Conservation (phyloP, 345 rosid genomes). For the Heritiera fomes region DNA sequence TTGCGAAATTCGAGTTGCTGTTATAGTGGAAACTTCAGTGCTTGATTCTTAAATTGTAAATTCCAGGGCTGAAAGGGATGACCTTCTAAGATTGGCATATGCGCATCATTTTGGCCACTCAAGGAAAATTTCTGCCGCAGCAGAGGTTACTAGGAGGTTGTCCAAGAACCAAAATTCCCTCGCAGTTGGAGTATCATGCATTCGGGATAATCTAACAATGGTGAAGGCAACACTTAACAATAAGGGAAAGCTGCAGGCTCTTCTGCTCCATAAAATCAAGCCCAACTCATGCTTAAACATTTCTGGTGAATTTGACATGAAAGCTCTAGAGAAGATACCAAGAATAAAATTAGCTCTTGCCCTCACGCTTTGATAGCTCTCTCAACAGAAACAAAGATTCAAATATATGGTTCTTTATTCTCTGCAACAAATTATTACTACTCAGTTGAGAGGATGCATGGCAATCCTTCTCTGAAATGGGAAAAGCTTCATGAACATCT, state of each 20-base stretch:
- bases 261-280: conserved; percentile 3
- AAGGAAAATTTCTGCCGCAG: conserved; percentile 22
- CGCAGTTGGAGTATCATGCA: conserved; percentile 22
- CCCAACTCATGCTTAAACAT: conserved; percentile 13
- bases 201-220: conserved; percentile 19
- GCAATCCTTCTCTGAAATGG: not conserved
- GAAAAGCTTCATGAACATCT: not conserved
- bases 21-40: not conserved
- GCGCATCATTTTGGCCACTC: conserved; percentile 14
- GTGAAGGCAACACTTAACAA: conserved; percentile 24
- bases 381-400: not conserved
- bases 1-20: not conserved
- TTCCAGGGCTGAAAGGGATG: conserved; percentile 27
- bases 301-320: conserved; percentile 22
- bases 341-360: conserved; percentile 28
- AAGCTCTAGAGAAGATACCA: conserved; percentile 18
- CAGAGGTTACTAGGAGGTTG: conserved; percentile 28
- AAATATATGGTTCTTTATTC: not conserved
- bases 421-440: not conserved
- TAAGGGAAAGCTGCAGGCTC: conserved; percentile 21
- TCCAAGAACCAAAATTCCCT: conserved; percentile 17
- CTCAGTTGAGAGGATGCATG: not conserved
- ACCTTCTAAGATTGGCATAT: conserved; percentile 21
- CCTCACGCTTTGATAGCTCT: not conserved
- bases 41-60: not conserved